Evolutionary conservation across 495 filamentous ascomycete species (phyloP).

Genomic region (Neurospora discreta): DNA sequence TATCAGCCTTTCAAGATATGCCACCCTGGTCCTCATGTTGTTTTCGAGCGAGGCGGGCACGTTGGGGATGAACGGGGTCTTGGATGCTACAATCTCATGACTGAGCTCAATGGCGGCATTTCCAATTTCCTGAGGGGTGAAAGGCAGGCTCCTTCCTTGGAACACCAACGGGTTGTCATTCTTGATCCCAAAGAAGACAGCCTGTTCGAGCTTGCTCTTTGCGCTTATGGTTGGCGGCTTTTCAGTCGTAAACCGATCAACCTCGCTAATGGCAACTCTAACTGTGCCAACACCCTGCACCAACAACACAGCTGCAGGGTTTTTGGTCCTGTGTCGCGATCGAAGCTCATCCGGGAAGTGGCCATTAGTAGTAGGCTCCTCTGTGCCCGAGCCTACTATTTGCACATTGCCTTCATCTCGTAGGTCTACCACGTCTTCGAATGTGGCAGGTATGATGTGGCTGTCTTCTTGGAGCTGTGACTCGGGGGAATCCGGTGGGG

Average conservation of each 20-base stretch:
- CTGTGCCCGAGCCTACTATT: slow-evolving; percentile 50
- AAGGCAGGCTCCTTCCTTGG: slow-evolving; percentile 48
- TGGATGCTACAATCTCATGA: slow-evolving; percentile 67
- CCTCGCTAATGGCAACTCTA: slow-evolving; percentile 50
- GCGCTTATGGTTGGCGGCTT: slow-evolving; percentile 51
- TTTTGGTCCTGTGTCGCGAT: slow-evolving; percentile 42
- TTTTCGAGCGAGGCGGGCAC: slow-evolving; percentile 65
- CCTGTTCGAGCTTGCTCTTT: slow-evolving; percentile 85
- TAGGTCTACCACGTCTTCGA: slow-evolving; percentile 79
- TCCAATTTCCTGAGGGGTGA: slow-evolving; percentile 58
- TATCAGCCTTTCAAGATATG: slow-evolving; percentile 61
- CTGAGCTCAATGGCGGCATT: slow-evolving; percentile 69
- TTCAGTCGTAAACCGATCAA: slow-evolving; percentile 38
- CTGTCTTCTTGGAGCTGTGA: slow-evolving; percentile 58
- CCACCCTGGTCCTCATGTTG: slow-evolving; percentile 59
- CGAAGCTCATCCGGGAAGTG: slow-evolving; percentile 31
- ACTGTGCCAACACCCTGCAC: slow-evolving; percentile 72
- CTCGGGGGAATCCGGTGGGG: slow-evolving; percentile 49
- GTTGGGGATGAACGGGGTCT: slow-evolving; percentile 57
- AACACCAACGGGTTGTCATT: slow-evolving; percentile 74
- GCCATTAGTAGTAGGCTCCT: slow-evolving; percentile 36
- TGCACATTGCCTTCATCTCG: slow-evolving; percentile 51
- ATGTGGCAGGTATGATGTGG: slow-evolving; percentile 44
- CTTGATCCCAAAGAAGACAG: slow-evolving; percentile 79
- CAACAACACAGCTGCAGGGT: slow-evolving; percentile 59